Evolutionary conservation across 805 yeast species (phyloP).

Genomic region (Blastobotrys attinorum): DNA sequence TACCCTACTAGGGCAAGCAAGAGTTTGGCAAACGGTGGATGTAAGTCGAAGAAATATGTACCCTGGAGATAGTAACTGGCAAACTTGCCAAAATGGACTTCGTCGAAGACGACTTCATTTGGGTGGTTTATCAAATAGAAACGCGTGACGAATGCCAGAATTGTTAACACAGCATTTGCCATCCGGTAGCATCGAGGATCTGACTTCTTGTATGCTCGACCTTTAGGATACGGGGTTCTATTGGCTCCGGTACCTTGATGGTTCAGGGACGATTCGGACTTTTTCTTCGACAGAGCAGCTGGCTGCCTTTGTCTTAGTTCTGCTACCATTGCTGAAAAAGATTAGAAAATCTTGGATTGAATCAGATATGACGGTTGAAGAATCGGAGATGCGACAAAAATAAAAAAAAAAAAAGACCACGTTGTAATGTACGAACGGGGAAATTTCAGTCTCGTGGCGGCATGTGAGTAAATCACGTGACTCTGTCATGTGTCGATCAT

Average conservation of each 20-base stretch:
- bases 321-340: no score
- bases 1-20: conserved; percentile 87
- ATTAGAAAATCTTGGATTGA: no score
- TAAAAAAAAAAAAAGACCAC: no score
- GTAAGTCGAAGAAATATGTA: conserved; percentile 91
- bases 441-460: no score
- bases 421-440: no score
- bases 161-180: conserved; percentile 41
- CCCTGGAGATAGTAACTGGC: conserved; percentile 62
- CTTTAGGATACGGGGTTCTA: background rate
- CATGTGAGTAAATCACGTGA: no score
- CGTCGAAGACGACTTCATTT: conserved; percentile 55
- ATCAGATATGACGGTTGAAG: no score
- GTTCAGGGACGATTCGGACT: no score
- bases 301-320: conserved; percentile 2
- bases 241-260: background rate
- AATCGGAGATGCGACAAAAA: no score
- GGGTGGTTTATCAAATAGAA: conserved; percentile 68
- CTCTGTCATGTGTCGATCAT: no score
- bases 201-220: background rate
- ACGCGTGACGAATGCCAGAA: conserved; percentile 62
- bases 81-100: conserved; percentile 42
- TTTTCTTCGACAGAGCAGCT: background rate
- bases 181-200: background rate
- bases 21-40: conserved; percentile 96